Percentiles rank a stretch among this genome's conserved stretches.
Evolutionary conservation across 2,329 filamentous ascomycete species (phyloP).

Genomic region (Anisogramma anomala): DNA sequence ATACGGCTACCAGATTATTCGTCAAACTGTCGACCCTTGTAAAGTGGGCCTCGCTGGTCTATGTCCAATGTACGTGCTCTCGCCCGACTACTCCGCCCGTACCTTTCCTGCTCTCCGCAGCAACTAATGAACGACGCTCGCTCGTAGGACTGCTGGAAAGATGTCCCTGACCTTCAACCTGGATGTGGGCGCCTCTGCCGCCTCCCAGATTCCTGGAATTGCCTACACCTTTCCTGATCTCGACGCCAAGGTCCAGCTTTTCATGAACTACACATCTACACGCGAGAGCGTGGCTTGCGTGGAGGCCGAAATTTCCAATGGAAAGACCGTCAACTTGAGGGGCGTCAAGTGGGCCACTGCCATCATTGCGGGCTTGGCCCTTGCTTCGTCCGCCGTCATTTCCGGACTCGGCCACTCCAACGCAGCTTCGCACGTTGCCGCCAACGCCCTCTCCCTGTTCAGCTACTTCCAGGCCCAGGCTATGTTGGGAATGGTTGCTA

Average conservation of each 20-base stretch:
- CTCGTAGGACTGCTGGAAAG: constrained; percentile 51
- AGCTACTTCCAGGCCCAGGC: constrained; percentile 91
- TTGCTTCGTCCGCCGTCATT: constrained; percentile 76
- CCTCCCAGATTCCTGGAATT: constrained; percentile 63
- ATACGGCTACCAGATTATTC: constrained; percentile 68
- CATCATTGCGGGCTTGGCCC: constrained; percentile 71
- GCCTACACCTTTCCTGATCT: constrained; percentile 85
- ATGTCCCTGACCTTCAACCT: constrained; percentile 67
- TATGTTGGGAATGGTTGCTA: constrained; percentile 73
- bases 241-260: constrained; percentile 72
- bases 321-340: constrained; percentile 79
- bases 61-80: constrained; percentile 60
- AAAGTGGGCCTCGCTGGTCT: constrained; percentile 56
- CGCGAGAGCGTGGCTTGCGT: constrained; percentile 67
- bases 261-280: constrained; percentile 58
- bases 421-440: constrained; percentile 85
- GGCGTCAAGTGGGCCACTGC: constrained; percentile 86
- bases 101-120: too few relatives aligned
- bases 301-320: constrained; percentile 78
- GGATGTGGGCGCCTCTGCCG: constrained; percentile 41
- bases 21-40: constrained; percentile 65
- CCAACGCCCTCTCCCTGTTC: constrained; percentile 88
- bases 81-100: not conserved
- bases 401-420: constrained; percentile 88
- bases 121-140: not conserved